These are phyloP conservation scores for Agrocybe praecox DNA, from an alignment of 768 basidiomycete genomes.

Conservation along the genomic window DNA sequence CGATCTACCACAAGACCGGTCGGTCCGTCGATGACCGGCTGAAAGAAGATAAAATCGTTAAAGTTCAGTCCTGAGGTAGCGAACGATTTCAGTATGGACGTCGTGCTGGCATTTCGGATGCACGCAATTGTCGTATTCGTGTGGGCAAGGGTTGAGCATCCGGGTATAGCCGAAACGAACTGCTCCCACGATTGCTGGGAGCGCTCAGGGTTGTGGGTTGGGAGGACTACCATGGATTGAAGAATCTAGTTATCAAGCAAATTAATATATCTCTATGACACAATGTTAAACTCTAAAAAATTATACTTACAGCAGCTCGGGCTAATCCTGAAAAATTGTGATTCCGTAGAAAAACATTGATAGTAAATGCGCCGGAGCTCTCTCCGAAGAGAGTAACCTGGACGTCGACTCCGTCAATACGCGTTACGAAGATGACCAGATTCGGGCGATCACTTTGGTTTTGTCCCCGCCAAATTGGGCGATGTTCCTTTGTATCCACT, in stretches of 20 bases:
- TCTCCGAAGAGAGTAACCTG: conserved; percentile 54
- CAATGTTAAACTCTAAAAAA: no score
- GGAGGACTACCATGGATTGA: conserved; percentile 34
- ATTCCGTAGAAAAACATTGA: conserved; percentile 36
- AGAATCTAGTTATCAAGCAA: conserved; percentile 36
- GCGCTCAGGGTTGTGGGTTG: conserved; percentile 25
- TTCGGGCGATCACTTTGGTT: conserved; percentile 12
- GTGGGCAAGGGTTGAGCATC: conserved; percentile 17
- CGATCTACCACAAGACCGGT: conserved; percentile 36
- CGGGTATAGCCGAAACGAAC: conserved; percentile 30
- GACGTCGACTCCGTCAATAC: not conserved
- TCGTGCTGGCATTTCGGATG: conserved; percentile 6
- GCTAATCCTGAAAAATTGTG: conserved; percentile 27
- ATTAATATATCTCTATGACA: no score
- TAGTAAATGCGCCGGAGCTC: conserved; percentile 48
- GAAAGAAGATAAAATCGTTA: conserved; percentile 1
- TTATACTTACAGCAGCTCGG: conserved; percentile 26
- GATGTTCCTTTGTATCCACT: conserved; percentile 62
- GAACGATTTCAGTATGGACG: not conserved
- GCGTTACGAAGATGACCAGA: not conserved
- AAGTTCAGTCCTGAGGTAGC: not conserved
- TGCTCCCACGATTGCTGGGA: conserved; percentile 29
- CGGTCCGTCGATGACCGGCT: conserved; percentile 40
- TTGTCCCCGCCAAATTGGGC: conserved; percentile 56
- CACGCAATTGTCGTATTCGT: conserved; percentile 30